phyloP scores from a whole-genome alignment of 495 filamentous ascomycete genomes.

The Aspergillus nidulans region DNA sequence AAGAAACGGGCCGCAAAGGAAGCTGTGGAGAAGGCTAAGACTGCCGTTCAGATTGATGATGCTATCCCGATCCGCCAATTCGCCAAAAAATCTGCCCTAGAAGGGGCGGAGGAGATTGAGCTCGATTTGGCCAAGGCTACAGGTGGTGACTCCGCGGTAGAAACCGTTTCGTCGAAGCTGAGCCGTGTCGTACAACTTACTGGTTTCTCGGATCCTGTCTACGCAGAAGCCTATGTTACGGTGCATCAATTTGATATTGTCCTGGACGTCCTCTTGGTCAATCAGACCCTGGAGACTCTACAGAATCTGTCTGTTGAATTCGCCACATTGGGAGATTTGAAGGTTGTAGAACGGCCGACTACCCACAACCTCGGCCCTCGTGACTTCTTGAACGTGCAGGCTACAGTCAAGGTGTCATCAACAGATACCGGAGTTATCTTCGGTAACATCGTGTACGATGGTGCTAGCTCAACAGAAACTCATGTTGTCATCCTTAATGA shows the following conservation, averaged over 20 bases:
- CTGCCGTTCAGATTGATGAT: constrained; percentile 92
- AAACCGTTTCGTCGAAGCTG: constrained; percentile 88
- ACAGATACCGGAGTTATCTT: constrained; percentile 99
- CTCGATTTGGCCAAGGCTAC: constrained; percentile 91
- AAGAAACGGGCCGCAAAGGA: constrained; percentile 92
- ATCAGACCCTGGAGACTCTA: constrained; percentile 93
- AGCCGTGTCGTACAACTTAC: constrained; percentile 96
- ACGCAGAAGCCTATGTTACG: constrained; percentile 97
- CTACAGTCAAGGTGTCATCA: constrained; percentile 98
- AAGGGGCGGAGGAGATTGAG: constrained; percentile 81
- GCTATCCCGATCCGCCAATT: constrained; percentile 88
- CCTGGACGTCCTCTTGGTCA: constrained; percentile 93
- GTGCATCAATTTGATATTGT: constrained; percentile 99
- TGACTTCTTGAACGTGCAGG: constrained; percentile 96
- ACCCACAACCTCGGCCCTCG: constrained; percentile 93
- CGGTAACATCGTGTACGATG: constrained; percentile 98
- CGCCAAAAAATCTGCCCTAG: constrained; percentile 81
- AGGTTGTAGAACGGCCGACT: constrained; percentile 93
- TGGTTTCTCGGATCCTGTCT: constrained; percentile 97
- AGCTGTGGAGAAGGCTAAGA: constrained; percentile 87
- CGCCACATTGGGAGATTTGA: constrained; percentile 93
- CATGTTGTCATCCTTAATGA: constrained; percentile 99
- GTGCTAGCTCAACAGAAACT: constrained; percentile 88
- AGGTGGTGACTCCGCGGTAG: constrained; percentile 77
- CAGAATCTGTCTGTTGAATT: constrained; percentile 98